Evolutionary conservation across 257 asterid species (phyloP).

Genomic region (Verbena officinalis): DNA sequence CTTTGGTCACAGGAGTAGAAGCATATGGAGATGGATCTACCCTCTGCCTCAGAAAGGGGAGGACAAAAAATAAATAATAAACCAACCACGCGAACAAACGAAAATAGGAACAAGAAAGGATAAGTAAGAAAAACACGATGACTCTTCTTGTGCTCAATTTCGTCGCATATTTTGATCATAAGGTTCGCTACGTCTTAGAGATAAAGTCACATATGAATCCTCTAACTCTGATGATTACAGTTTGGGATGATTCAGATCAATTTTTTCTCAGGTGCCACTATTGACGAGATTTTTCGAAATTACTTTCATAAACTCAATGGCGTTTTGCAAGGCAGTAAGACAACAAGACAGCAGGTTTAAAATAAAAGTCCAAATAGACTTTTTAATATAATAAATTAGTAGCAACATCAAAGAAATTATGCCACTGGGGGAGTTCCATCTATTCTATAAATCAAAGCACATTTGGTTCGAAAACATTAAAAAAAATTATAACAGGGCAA

Average conservation of each 20-base stretch:
- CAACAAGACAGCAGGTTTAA: slow-evolving; percentile 5
- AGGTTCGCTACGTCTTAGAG: background rate
- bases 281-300: background rate
- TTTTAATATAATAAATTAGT: background rate
- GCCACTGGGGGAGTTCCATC: background rate
- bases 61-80: background rate
- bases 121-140: slow-evolving; percentile 21
- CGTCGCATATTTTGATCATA: background rate
- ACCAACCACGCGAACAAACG: background rate
- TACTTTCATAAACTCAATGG: background rate
- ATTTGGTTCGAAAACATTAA: background rate
- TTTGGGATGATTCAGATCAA: background rate
- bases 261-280: no score
- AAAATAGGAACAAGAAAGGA: slow-evolving; percentile 23
- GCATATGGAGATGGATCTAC: slow-evolving; percentile 53
- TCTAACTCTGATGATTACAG: background rate
- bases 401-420: background rate
- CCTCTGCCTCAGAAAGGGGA: slow-evolving; percentile 40
- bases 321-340: background rate
- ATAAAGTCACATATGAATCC: background rate
- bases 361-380: background rate
- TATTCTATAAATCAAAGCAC: background rate
- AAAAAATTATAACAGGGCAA: background rate
- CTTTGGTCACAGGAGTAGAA: slow-evolving; percentile 45
- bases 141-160: background rate